Base-by-base conservation (phyloP, 805 yeast genomes). In the Zygotorulaspora chibaensis region DNA sequence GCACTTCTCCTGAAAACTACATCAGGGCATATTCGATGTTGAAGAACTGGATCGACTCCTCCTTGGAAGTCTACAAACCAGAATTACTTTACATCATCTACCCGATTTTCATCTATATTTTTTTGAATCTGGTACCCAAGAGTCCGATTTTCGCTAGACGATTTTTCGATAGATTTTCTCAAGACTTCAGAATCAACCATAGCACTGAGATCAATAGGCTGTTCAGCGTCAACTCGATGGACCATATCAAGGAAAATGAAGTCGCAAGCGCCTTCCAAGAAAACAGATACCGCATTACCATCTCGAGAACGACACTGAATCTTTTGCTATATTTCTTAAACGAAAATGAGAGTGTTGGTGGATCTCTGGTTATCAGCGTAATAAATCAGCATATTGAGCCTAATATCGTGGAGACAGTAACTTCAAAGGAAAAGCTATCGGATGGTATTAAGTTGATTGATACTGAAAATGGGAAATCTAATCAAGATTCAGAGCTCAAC, bases 21-120 rank as follows among this genome's bases (percentile, higher is more conserved):
- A 71, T 76, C n/a, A 74, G 87, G 38, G 96, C 95, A 1, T 93
- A 89, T 67, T 72, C 82, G 13, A 75, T 87, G 63, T 76, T 89
- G 51, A 77, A 86, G 51, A 81, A 82, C 40, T 93, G 98, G 98
- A 86, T 87, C 34, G 96, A 88, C 55, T 76, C 87, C 13, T 88
- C 96, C 0, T 73, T 93, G 56, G 99, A 91, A 64, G 75, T 93
- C 67, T 93, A 93, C 67, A 84, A 80, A 66, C 89, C 95, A 13
- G 97, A 93, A 65, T 73, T 93, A 49, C 77, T 83, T 46, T 79
- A 93, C 53, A 76, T 91, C 35, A 69, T 91, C 55, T 93, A 86
- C 63, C 99, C 99, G 5, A 74, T 93, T n/a, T 93, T 90, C 66
- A 84, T 91, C 42, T 96, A 91, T 65, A 79, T 88, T 57, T 93